Base-by-base conservation (phyloP, 768 basidiomycete genomes). In the Pleurotus eryngii region DNA sequence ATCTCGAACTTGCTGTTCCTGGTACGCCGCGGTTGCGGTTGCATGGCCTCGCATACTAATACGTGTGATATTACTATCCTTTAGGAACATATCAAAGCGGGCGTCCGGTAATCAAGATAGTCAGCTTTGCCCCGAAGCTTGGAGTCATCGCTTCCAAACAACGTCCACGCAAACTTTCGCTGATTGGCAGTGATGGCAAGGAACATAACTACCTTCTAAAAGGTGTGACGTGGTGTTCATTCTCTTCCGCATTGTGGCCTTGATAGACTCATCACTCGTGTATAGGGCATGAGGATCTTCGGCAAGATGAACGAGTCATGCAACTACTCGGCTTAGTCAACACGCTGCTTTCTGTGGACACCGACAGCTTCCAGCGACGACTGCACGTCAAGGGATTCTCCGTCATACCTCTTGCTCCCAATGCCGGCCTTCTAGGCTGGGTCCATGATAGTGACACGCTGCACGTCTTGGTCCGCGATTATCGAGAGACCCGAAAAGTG, bases 261-360 rank as follows among this genome's bases (percentile, higher is more conserved):
- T 17, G 49, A 11, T 35, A 35, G 30, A 11, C 47, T 59, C 48
- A 57, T 40, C 22, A 15, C 8, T 50, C 9, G 27, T 56, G 46
- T 45, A 6, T 60, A 95, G 94, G 97, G 6, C 97, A 99, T 70
- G 97, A 99, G 74, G 97, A 99, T 75, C 79, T 99, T 50, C 94
- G 97, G 40, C 97, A 98, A 72, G 97, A 99, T 68, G 97, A 99
- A 66, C 85, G 97, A 60, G 97, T 98, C 55, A 98, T 98, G 96
- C 97, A 99, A 70, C 81, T 98, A n/a, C 98, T 98, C 71, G 90
- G 97, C 58, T 85, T 99, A 46, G 90, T 98, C 64, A 99, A 99
- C 72, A 96, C 93, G 0, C 75, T 98, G 2, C 84, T 99, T 24
- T 88, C 91, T 6, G 86, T 93, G 18, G 96, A 99, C 66, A 91